These are phyloP conservation scores for Scalesia atractyloides DNA, from an alignment of 129 eudicot species.

Conservation along the genomic window DNA sequence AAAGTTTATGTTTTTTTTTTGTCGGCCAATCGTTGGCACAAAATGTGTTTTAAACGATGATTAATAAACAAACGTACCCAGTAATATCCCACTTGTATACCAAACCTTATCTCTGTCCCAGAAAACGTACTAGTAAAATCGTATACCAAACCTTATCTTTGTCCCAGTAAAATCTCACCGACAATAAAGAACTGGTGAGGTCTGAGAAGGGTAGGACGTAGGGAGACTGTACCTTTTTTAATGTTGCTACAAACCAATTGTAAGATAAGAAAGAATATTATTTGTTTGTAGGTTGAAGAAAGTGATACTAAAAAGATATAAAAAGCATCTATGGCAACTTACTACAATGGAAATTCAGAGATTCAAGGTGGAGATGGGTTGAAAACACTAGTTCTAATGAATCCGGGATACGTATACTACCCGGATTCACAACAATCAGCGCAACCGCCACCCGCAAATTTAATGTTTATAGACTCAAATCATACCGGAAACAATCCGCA, in stretches of 20 bases:
- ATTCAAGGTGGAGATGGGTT: slow-evolving; percentile 71
- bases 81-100: too few relatives aligned
- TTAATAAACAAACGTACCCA: too few relatives aligned
- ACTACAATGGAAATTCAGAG: slow-evolving; percentile 75
- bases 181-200: too few relatives aligned
- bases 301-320: neutral
- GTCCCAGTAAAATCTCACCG: too few relatives aligned
- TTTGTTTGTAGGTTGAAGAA: slow-evolving; percentile 28
- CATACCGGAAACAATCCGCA: slow-evolving; percentile 31
- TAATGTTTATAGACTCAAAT: slow-evolving; percentile 55
- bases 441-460: slow-evolving; percentile 47
- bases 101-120: too few relatives aligned
- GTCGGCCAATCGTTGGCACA: slow-evolving; percentile 9
- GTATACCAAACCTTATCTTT: too few relatives aligned
- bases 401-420: slow-evolving; percentile 65
- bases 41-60: slow-evolving; percentile 7
- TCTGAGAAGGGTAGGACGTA: too few relatives aligned
- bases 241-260: too few relatives aligned
- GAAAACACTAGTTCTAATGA: slow-evolving; percentile 76
- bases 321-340: slow-evolving; percentile 57
- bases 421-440: slow-evolving; percentile 51
- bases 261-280: slow-evolving; percentile 10
- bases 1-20: neutral
- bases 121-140: too few relatives aligned
- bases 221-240: too few relatives aligned